phyloP scores from a whole-genome alignment of 345 rosid species.

The Aegle marmelos region DNA sequence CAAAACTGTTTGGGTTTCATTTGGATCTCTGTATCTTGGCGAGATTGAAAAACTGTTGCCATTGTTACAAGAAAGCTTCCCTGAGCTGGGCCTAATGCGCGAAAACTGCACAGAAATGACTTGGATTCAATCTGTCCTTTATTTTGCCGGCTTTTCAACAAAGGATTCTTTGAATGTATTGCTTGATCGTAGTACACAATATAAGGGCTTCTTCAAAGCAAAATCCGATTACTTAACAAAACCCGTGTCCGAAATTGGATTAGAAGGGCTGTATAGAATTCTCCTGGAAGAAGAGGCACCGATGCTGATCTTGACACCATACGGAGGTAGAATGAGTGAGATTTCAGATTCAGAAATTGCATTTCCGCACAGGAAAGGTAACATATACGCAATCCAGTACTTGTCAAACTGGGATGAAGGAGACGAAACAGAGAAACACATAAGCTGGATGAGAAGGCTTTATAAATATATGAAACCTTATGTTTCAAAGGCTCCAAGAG shows the following conservation, averaged over 20 bases:
- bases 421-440: constrained; percentile 18
- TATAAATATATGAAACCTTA: constrained; percentile 42
- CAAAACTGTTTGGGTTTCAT: constrained; percentile 28
- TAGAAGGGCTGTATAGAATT: constrained; percentile 29
- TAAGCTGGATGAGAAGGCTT: constrained; percentile 30
- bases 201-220: constrained; percentile 33
- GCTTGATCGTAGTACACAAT: constrained; percentile 25
- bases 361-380: constrained; percentile 55
- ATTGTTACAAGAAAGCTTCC: constrained; percentile 29
- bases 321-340: constrained; percentile 53
- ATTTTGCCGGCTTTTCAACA: constrained; percentile 26
- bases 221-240: constrained; percentile 52
- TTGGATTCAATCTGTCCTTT: constrained; percentile 46
- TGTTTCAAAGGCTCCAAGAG: constrained; percentile 64
- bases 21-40: constrained; percentile 38
- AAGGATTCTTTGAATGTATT: constrained; percentile 22
- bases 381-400: constrained; percentile 47
- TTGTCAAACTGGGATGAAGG: constrained; percentile 31
- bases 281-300: constrained; percentile 17
- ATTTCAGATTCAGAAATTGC: constrained; percentile 34
- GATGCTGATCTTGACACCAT: constrained; percentile 45
- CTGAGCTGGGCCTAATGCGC: constrained; percentile 40
- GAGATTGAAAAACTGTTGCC: constrained; percentile 24
- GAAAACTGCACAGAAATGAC: constrained; percentile 43
- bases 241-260: constrained; percentile 34